phyloP scores from a whole-genome alignment of 768 basidiomycete genomes.

The Tricholoma saponaceum region DNA sequence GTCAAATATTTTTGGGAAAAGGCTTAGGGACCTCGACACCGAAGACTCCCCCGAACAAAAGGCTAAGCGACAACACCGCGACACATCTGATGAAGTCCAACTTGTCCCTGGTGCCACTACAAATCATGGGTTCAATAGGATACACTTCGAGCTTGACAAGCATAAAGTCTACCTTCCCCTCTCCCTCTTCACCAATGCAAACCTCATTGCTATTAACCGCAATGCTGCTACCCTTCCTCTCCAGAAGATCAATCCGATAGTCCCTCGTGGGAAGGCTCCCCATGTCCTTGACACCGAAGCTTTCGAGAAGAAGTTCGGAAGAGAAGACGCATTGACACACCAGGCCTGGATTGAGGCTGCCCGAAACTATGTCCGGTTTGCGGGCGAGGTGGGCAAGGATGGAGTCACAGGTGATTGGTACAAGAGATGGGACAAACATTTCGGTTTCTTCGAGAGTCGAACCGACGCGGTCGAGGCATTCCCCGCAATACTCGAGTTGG shows the following conservation, averaged over 20 bases:
- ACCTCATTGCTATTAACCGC: slow-evolving; percentile 3
- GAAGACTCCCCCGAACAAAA: no score
- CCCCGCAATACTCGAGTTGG: background rate
- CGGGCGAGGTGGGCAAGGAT: background rate
- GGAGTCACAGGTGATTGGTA: slow-evolving; percentile 2
- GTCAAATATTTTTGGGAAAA: no score
- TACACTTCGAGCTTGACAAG: background rate
- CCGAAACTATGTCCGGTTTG: slow-evolving; percentile 1
- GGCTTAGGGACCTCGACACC: no score
- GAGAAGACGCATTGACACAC: slow-evolving; percentile 1
- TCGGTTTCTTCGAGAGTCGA: slow-evolving; percentile 1
- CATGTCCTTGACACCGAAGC: slow-evolving; percentile 6
- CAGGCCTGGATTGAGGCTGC: slow-evolving; percentile 4
- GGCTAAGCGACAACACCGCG: no score
- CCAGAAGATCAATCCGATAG: slow-evolving; percentile 5
- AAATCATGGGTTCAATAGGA: background rate
- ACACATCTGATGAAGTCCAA: background rate
- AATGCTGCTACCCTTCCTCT: background rate
- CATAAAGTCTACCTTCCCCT: slow-evolving; percentile 7
- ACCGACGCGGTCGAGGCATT: background rate
- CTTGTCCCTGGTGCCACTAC: background rate
- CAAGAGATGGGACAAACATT: slow-evolving; percentile 4
- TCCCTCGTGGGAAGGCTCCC: background rate
- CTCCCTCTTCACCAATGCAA: slow-evolving; percentile 6
- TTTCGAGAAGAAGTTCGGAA: slow-evolving; percentile 4